Conservation (phyloP, 495 filamentous ascomycete species). For the Xylaria cubensis region DNA sequence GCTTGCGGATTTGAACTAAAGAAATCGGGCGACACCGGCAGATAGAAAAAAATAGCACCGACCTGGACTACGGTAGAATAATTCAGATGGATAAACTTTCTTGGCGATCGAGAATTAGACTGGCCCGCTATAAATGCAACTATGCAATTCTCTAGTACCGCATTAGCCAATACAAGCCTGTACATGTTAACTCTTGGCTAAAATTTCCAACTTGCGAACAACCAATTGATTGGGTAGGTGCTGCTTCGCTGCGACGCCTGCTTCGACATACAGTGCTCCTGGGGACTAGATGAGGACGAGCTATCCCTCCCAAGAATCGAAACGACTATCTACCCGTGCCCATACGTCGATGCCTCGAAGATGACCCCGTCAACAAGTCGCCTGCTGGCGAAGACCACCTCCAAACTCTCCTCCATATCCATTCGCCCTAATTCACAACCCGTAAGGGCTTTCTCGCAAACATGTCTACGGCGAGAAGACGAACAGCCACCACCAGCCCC, state of each 20-base stretch:
- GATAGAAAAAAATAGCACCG: conserved; percentile 36
- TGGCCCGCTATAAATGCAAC: conserved; percentile 6
- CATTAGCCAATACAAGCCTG: background rate
- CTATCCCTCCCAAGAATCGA: background rate
- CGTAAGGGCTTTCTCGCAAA: conserved; percentile 53
- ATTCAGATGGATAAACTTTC: background rate
- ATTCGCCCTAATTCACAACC: conserved; percentile 40
- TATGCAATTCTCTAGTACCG: background rate
- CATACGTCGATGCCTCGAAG: conserved; percentile 33
- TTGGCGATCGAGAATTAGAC: background rate
- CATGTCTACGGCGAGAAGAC: conserved; percentile 22
- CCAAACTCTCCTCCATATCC: conserved; percentile 33
- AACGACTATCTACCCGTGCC: background rate
- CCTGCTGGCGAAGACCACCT: conserved; percentile 52
- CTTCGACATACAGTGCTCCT: background rate
- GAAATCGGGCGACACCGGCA: conserved; percentile 38
- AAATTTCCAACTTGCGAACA: conserved; percentile 20
- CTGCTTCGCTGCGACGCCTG: background rate
- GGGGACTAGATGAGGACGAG: background rate
- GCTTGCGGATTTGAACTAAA: conserved; percentile 5
- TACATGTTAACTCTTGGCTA: background rate
- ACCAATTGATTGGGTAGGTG: background rate
- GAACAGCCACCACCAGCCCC: conserved; percentile 19
- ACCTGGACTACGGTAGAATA: background rate
- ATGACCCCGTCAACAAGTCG: conserved; percentile 56